Evolutionary conservation across 495 filamentous ascomycete genomes (phyloP), one percentile per base, ranked within the genome.

Genomic region (Penicillium crystallinum): DNA sequence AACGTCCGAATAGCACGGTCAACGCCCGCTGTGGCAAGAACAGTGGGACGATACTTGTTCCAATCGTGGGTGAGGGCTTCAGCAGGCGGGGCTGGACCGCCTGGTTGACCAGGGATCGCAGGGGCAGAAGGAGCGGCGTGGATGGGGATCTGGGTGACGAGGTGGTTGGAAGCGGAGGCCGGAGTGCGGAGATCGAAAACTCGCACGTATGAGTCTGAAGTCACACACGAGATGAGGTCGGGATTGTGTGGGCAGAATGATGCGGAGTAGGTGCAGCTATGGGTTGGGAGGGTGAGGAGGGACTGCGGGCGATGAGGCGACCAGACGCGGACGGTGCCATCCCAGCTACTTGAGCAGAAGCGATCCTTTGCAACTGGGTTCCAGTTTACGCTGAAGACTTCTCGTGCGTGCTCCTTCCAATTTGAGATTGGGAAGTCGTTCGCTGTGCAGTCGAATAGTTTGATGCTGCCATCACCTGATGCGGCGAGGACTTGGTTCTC

Each of bases 1-100:
- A 96, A 96, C 6, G 86, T 90, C 44, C 93, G 82, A 52, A 98
- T 86, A 2, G 83, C 69, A 15, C 83, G 80, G 63, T 98, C 95
- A n/a, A 97, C 93, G 42, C 93, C 93, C 0, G 80, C 93, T 0
- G 88, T 86, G 0, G 95, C 95, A 36, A 98, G 66, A 17, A 96
- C 75, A 0, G 81, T 84, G 27, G 88, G 81, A 2, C 87, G 83
- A 66, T 98, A 98, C 66, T 98, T 98, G 68, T 98, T 98, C 95
- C 95, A 97, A 70, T 98, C 93, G 66, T 97, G 93, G 2, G 92
- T 97, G 14, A 98, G 80, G 25, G 86, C 80, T 73, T 98, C 93
- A 15, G 79, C 75, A 0, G 86, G 86, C n/a, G 79, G 69, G 34
- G 57, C 49, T 1, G 68, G 57, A n/a, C 70, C 44, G 57, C 73